Evolutionary conservation across 495 filamentous ascomycete genomes (phyloP).

Genomic region (Penicillium roqueforti): DNA sequence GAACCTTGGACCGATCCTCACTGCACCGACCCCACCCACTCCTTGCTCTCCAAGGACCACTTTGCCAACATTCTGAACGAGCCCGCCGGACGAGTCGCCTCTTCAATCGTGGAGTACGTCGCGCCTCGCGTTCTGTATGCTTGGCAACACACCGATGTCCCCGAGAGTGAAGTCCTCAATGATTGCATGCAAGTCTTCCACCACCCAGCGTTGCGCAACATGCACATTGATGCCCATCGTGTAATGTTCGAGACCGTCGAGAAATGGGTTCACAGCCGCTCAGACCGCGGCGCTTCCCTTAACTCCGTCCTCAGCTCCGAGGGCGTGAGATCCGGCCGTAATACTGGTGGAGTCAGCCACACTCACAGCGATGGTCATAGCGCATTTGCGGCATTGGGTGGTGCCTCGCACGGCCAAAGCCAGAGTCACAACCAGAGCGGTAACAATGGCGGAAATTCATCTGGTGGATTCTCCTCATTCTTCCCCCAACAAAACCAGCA

Average conservation of each 20-base stretch:
- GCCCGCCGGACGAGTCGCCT: constrained; percentile 77
- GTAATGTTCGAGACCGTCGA: constrained; percentile 83
- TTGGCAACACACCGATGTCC: constrained; percentile 79
- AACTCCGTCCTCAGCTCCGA: constrained; percentile 69
- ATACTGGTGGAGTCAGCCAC: constrained; percentile 53
- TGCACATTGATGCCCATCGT: constrained; percentile 67
- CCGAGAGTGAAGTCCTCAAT: constrained; percentile 70
- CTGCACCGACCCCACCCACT: constrained; percentile 91
- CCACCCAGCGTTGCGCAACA: constrained; percentile 75
- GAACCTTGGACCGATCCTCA: constrained; percentile 84
- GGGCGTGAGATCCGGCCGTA: constrained; percentile 74
- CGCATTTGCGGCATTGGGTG: constrained; percentile 26
- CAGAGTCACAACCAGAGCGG: constrained; percentile 9
- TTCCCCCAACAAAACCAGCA: constrained; percentile 14
- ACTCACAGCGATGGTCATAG: constrained; percentile 29
- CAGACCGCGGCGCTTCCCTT: constrained; percentile 58
- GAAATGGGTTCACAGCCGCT: constrained; percentile 64
- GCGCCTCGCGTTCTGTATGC: constrained; percentile 84
- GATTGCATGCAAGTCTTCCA: constrained; percentile 81
- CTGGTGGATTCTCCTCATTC: constrained; percentile 17
- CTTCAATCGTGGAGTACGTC: constrained; percentile 74
- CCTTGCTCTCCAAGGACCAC: constrained; percentile 92
- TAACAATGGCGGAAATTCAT: constrained; percentile 5
- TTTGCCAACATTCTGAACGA: constrained; percentile 90
- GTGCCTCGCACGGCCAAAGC: constrained; percentile 6